Percentiles rank a stretch among this genome's conserved stretches.
Conservation (phyloP, 2,329 filamentous ascomycete genomes). For the Botryosphaeria dothidea region DNA sequence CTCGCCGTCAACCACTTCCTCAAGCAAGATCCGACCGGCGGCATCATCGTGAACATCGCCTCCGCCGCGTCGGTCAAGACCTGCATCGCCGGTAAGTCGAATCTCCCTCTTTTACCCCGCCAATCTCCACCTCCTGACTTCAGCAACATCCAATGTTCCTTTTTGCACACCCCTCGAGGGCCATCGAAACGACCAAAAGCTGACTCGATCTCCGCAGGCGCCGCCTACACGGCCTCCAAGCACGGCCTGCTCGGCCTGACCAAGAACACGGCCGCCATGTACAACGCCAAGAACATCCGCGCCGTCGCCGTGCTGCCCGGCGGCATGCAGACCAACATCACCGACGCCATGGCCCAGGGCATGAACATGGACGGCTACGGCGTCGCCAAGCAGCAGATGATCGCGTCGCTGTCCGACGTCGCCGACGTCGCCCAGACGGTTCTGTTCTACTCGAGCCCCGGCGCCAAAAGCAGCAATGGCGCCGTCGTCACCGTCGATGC, state of each 20-base stretch:
- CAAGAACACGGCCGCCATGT: conserved; percentile 51
- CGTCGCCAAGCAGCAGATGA: conserved; percentile 25
- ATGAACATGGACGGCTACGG: conserved; percentile 30
- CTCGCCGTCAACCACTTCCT: conserved; percentile 52
- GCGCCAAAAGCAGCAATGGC: conserved; percentile 34
- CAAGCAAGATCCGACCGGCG: conserved; percentile 41
- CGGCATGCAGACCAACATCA: conserved; percentile 48
- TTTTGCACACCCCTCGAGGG: too few species aligned
- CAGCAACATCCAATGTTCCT: neutral
- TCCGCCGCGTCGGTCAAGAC: neutral
- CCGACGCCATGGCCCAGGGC: conserved; percentile 40
- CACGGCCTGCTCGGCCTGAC: conserved; percentile 49
- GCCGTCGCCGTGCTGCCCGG: conserved; percentile 49
- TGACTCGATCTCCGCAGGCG: conserved; percentile 31
- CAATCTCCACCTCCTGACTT: neutral
- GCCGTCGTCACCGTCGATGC: conserved; percentile 22
- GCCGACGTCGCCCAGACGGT: conserved; percentile 35
- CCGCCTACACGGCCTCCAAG: conserved; percentile 50
- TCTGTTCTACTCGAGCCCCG: conserved; percentile 34
- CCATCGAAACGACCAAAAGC: too few species aligned
- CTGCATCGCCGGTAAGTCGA: conserved; percentile 1
- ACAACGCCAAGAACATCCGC: conserved; percentile 46
- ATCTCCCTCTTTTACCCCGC: neutral
- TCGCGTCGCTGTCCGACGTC: conserved; percentile 26
- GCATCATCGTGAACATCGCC: conserved; percentile 55